A percentile compares a stretch with the other conserved stretches of the same genome.
Evolutionary conservation across 352 stramenopile genomes (phyloP).

Genomic region (Phytopythium montanum): DNA sequence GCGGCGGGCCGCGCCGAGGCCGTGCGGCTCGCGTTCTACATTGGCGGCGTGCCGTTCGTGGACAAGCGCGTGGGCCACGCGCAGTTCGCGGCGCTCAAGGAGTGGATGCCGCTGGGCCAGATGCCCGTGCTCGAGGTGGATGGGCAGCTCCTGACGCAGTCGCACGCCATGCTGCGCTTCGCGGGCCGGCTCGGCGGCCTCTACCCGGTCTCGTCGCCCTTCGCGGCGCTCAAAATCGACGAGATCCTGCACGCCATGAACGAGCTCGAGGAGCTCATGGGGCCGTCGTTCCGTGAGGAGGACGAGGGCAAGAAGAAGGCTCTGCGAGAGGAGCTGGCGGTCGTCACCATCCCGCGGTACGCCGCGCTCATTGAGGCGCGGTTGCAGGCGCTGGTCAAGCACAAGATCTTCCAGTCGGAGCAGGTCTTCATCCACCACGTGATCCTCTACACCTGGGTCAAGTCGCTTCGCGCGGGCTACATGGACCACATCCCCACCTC

Average conservation of each 20-base stretch:
- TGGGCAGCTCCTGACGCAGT: conserved; percentile 49
- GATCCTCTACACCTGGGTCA: conserved; percentile 23
- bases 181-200: conserved; percentile 52
- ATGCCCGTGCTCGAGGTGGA: conserved; percentile 52
- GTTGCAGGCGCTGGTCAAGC: conserved; percentile 24
- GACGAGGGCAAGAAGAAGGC: conserved; percentile 35
- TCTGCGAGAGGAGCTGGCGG: conserved; percentile 25
- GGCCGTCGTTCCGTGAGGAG: conserved; percentile 20
- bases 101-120: conserved; percentile 39
- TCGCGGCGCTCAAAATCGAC: conserved; percentile 45
- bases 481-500: conserved; percentile 36
- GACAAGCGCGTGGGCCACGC: conserved; percentile 38
- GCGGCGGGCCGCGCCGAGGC: conserved; percentile 31
- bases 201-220: conserved; percentile 35
- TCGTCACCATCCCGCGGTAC: conserved; percentile 23
- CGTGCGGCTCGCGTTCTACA: conserved; percentile 43
- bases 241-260: conserved; percentile 39
- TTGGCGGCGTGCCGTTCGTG: conserved; percentile 53
- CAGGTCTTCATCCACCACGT: conserved; percentile 33
- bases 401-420: conserved; percentile 29
- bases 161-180: conserved; percentile 62
- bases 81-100: conserved; percentile 36
- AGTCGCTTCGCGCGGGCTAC: conserved; percentile 19
- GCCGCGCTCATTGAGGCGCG: conserved; percentile 23
- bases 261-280: conserved; percentile 30